phyloP scores from a whole-genome alignment of 768 basidiomycete genomes.

The Chlorophyllum brunneum region DNA sequence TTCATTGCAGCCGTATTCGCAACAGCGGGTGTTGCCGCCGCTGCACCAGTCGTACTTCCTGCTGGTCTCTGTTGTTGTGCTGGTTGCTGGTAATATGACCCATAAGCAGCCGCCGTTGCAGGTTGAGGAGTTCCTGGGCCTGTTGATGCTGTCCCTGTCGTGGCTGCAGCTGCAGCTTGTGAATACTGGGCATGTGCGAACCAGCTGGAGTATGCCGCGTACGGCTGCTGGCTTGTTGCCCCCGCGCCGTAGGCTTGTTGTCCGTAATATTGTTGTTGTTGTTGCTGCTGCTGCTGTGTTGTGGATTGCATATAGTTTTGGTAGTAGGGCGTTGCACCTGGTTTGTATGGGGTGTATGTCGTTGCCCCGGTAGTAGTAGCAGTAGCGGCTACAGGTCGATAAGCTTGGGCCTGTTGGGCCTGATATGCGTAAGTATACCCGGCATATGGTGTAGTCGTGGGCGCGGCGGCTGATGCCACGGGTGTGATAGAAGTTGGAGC shows the following conservation, averaged over 20 bases:
- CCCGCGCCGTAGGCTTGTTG: slow-evolving; percentile 31
- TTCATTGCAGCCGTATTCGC: slow-evolving; percentile 47
- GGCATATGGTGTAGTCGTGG: slow-evolving; percentile 27
- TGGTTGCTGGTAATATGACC: slow-evolving; percentile 22
- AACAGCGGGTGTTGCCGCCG: slow-evolving; percentile 39
- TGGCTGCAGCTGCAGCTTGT: slow-evolving; percentile 19
- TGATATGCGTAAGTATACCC: slow-evolving; percentile 34
- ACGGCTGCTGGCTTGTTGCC: slow-evolving; percentile 28
- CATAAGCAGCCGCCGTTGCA: slow-evolving; percentile 26
- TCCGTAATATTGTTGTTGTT: slow-evolving; percentile 33
- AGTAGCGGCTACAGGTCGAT: slow-evolving; percentile 22
- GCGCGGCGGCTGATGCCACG: slow-evolving; percentile 20
- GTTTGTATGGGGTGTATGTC: slow-evolving; percentile 33
- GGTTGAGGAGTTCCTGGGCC: slow-evolving; percentile 28
- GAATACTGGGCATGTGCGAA: slow-evolving; percentile 27
- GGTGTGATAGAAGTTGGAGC: slow-evolving; percentile 22
- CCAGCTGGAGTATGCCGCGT: slow-evolving; percentile 30
- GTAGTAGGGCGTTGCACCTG: slow-evolving; percentile 26
- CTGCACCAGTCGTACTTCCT: slow-evolving; percentile 2
- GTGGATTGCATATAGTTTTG: slow-evolving; percentile 24
- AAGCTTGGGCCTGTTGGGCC: slow-evolving; percentile 21
- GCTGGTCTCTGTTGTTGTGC: slow-evolving; percentile 8
- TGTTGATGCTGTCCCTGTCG: slow-evolving; percentile 21
- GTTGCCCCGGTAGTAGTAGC: slow-evolving; percentile 14
- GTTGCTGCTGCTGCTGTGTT: slow-evolving; percentile 29